These are phyloP conservation scores for Arabidopsis suecica DNA, from an alignment of 345 rosid genomes.

Conservation along the genomic window DNA sequence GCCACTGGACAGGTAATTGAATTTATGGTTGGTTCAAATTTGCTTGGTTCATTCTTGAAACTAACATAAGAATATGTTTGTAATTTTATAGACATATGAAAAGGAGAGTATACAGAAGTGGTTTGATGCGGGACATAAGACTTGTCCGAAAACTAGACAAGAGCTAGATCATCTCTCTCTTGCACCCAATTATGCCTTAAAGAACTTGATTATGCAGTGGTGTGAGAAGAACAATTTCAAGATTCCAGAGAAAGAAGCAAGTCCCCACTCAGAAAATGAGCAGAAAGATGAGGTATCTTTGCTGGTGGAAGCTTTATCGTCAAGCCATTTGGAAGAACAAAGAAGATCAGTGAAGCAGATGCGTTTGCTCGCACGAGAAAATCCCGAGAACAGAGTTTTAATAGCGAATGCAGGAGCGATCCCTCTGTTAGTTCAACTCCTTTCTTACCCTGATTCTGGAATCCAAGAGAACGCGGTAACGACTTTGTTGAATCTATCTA, in stretches of 20 bases:
- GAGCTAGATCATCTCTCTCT: conserved; percentile 59
- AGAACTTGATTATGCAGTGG: conserved; percentile 72
- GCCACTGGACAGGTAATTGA: conserved; percentile 76
- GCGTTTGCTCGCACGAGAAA: conserved; percentile 70
- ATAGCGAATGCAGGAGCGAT: conserved; percentile 64
- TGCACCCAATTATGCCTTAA: conserved; percentile 74
- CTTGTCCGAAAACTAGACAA: conserved; percentile 80
- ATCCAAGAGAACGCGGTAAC: conserved; percentile 80
- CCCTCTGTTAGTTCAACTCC: conserved; percentile 59
- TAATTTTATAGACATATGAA: conserved; percentile 63
- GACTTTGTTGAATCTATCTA: conserved; percentile 69
- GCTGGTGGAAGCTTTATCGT: conserved; percentile 54
- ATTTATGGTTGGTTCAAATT: background rate
- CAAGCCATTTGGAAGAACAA: conserved; percentile 62
- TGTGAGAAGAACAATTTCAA: conserved; percentile 68
- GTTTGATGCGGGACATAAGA: conserved; percentile 68
- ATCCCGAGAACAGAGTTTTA: conserved; percentile 62
- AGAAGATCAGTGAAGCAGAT: conserved; percentile 62
- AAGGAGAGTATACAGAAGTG: conserved; percentile 76
- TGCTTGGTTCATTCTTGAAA: conserved; percentile 1
- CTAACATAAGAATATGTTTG: conserved; percentile 16
- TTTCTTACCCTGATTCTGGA: conserved; percentile 65
- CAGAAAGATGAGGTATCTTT: conserved; percentile 48
- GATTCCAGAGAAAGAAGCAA: conserved; percentile 52
- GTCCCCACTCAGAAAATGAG: conserved; percentile 15